Conservation (phyloP, 140 eudicot species). For the Flaveria floridana region DNA sequence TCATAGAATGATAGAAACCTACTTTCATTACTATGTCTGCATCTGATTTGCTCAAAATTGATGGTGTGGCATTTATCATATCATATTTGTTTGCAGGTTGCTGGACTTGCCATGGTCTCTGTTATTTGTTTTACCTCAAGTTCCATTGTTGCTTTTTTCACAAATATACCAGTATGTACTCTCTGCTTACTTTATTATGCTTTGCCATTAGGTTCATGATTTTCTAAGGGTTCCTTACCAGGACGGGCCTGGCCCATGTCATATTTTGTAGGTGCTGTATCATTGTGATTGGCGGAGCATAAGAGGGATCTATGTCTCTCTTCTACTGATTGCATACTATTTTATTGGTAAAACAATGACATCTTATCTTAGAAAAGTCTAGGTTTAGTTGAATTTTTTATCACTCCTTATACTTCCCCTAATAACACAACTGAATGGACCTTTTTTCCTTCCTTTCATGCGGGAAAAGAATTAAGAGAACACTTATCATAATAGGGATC, state of each 20-base stretch:
- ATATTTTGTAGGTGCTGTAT: slow-evolving; percentile 70
- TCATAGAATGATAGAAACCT: not conserved
- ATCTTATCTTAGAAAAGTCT: not conserved
- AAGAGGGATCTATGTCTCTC: slow-evolving; percentile 51
- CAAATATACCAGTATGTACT: slow-evolving; percentile 73
- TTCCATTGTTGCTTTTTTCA: slow-evolving; percentile 67
- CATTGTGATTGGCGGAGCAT: slow-evolving; percentile 61
- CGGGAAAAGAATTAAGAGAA: not conserved
- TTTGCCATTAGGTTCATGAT: slow-evolving; percentile 12
- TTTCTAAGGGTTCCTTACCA: slow-evolving; percentile 25
- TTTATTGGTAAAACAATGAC: slow-evolving; percentile 60
- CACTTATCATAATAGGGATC: not conserved
- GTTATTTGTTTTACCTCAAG: slow-evolving; percentile 77
- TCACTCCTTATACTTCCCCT: not conserved
- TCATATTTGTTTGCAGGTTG: slow-evolving; percentile 56
- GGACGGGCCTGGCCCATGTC: slow-evolving; percentile 2
- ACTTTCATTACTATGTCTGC: not conserved
- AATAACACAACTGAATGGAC: not conserved
- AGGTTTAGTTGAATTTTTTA: not conserved
- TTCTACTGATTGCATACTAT: slow-evolving; percentile 65
- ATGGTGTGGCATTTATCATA: slow-evolving; percentile 8
- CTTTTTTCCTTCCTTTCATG: too few species aligned
- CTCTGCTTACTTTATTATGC: not conserved
- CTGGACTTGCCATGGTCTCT: slow-evolving; percentile 82
- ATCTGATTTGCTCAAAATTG: not conserved